Base-by-base conservation (phyloP, 179 eudicot genomes). In the Spergularia azorica region DNA sequence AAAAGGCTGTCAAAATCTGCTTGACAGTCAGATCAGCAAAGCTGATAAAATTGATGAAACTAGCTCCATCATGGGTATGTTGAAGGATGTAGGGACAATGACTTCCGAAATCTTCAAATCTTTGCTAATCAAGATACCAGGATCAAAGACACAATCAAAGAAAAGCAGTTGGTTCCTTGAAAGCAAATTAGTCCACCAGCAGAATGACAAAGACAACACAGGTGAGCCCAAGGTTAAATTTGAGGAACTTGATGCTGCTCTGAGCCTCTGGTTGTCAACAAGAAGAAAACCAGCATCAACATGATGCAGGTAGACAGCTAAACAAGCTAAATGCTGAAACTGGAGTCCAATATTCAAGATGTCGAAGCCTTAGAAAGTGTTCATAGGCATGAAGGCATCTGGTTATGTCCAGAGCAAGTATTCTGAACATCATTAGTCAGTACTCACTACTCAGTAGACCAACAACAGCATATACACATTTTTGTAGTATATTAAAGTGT, bases 301-400 rank as follows among this genome's bases (percentile, higher is more conserved):
- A 56, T 21, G 21, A 12, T 4, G 15, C 36, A 74, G 8, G 63
- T 55, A 6, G 73, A 81, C 55, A 12, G 16, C 38, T 43, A 4
- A 6, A 43, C 48, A 43, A 43, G 48, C 48, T 6, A 43, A 6
- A 43, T 43, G 48, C 8, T 43, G 48, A 43, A 43, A 43, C 8
- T 43, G 8, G 48, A 43, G 48, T 43, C 16, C 70, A 72, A 76
- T 64, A 67, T 82, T 9, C 85, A 76, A 62, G n/a, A 52, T 20
- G 58, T 84, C 73, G 82, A 75, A 80, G 75, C 73, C 51, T 81
- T 14, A 74, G 82, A 7, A 82, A 79, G 71, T 63, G 79, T 20
- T 4, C 8, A 4, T 6, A n/a, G n/a, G n/a, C n/a, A n/a, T n/a
- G n/a, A n/a, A 43, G 48, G 48, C 48, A 43, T 43, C 48, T 43